Evolutionary conservation across 805 yeast species (phyloP), one percentile per base, ranked within the genome.

Genomic region (Saccharomycopsis amapae): DNA sequence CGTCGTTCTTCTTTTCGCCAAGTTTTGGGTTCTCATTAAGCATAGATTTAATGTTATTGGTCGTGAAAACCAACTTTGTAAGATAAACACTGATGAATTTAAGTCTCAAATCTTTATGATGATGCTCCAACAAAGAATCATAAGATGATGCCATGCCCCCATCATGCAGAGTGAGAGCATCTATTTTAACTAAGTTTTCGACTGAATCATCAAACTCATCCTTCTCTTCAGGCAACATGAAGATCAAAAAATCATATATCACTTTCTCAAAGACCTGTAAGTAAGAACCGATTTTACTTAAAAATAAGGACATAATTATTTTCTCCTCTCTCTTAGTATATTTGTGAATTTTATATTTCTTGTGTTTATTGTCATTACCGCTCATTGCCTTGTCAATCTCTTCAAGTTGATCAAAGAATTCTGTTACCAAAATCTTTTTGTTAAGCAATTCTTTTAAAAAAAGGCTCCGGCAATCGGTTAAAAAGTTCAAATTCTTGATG

Each of bases 291-390:
- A 22, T n/a, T 12, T 22, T 37, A n/a, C 9, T 12, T 22, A 18
- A 22, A 19, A 38, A 38, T 13, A 38, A 6, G 4, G 20, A 4
- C 15, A 13, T 25, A 34, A 42, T 42, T 4, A 42, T 13, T 22
- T 42, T 42, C 19, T 42, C 45, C 19, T 42, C 45, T 34, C 45
- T 26, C 19, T 35, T 33, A 6, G 45, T 42, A 20, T 15, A 42
- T 26, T 42, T 42, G 40, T 34, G 32, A 34, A 42, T 17, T 5
- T 32, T 36, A 10, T 19, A 22, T 17, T 38, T 38, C 18, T 38
- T 38, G n/a, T n/a, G n/a, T 28, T 38, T 24, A 10, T 20, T 13
- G 17, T 38, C 34, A 25, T 25, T 17, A 13, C 7, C 36, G 24
- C 7, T 18, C 17, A 18, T 17, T 5, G 15, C 30, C 5, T n/a